These are phyloP conservation scores for Ziziphus jujuba DNA, from an alignment of 306 rosid species.

Conservation along the genomic window DNA sequence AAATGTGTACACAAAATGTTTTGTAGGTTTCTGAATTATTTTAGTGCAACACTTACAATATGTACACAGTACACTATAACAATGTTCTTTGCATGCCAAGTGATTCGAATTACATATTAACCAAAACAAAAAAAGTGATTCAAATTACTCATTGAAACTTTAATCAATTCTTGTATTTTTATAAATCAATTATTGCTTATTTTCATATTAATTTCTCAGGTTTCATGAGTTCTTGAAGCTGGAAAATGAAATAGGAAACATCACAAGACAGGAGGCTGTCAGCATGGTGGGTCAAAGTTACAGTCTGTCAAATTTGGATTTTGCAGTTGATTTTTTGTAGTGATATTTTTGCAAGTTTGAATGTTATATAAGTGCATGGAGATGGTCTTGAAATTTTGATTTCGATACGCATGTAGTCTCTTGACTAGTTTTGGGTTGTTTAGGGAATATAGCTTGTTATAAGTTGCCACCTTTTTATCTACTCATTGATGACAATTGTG, in stretches of 20 bases:
- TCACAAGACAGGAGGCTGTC: conserved; percentile 99
- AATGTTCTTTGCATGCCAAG: conserved; percentile 16
- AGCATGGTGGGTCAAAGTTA: conserved; percentile 80
- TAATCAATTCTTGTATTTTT: conserved; percentile 8
- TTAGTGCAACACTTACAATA: conserved; percentile 7
- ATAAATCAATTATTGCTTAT: neutral
- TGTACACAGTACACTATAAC: conserved; percentile 3
- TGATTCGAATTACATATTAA: conserved; percentile 9
- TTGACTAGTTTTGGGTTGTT: neutral
- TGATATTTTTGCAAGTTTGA: conserved; percentile 15
- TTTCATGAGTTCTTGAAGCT: conserved; percentile 96
- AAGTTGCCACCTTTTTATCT: conserved; percentile 1
- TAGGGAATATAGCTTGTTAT: conserved; percentile 19
- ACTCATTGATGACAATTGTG: conserved; percentile 20
- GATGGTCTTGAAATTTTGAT: neutral
- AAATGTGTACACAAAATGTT: neutral
- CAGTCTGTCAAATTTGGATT: conserved; percentile 25
- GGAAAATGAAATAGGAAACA: conserved; percentile 97
- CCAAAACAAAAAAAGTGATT: too few relatives aligned
- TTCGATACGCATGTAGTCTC: neutral
- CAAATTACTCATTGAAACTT: conserved; percentile 2
- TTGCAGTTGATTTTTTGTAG: neutral
- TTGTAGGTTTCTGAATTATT: conserved; percentile 17
- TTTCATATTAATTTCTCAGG: conserved; percentile 46
- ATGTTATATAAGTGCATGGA: neutral